phyloP scores from a whole-genome alignment of 352 stramenopile genomes.

The Phytophthora pluvialis region DNA sequence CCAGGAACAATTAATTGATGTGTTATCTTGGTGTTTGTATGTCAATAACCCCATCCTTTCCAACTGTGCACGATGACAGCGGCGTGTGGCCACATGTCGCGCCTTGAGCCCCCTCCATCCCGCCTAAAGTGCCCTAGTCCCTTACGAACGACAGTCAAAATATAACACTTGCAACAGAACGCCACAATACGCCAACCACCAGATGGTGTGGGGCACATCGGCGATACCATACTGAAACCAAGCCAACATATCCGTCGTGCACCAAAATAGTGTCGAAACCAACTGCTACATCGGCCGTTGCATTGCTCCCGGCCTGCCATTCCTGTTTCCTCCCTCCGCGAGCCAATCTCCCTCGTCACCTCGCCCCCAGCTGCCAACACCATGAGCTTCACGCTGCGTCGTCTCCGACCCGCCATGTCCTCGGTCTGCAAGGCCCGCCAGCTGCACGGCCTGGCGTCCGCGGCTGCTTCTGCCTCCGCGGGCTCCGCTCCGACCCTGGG shows the following conservation, averaged over 20 bases:
- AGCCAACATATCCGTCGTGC: conserved; percentile 26
- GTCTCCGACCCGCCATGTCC: conserved; percentile 10
- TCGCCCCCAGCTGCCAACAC: not conserved
- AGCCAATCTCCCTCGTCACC: not conserved
- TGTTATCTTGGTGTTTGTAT: conserved; percentile 15
- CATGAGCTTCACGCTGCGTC: conserved; percentile 30
- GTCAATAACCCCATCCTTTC: not conserved
- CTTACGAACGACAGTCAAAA: not conserved
- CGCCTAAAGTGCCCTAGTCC: not conserved
- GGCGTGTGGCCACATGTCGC: conserved; percentile 18
- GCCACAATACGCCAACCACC: conserved; percentile 6
- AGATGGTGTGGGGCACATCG: conserved; percentile 9
- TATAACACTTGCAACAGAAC: conserved; percentile 20
- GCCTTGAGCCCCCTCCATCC: conserved; percentile 3
- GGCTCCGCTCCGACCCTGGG: conserved; percentile 7
- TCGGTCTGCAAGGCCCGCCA: conserved; percentile 7
- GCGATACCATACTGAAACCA: conserved; percentile 16
- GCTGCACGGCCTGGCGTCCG: conserved; percentile 13
- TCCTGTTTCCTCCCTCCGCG: conserved; percentile 23
- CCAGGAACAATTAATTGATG: not conserved
- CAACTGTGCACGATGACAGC: not conserved
- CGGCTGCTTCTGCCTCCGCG: conserved; percentile 2
- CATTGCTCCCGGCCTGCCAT: conserved; percentile 10
- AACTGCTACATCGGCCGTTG: conserved; percentile 23
- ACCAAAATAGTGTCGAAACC: conserved; percentile 27